Conservation (phyloP, 306 rosid genomes). For the Parietaria judaica region DNA sequence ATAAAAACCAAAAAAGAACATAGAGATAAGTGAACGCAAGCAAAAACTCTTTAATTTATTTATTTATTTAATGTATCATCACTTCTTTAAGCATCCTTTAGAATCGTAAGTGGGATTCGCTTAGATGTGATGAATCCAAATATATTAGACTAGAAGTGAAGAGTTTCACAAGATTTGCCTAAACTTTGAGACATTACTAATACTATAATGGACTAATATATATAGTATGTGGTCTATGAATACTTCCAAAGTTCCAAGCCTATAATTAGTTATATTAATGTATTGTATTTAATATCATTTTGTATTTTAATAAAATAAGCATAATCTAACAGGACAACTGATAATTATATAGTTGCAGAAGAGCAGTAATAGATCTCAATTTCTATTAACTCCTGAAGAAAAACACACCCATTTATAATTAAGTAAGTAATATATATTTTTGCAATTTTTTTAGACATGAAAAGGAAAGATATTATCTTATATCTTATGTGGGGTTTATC, state of each 20-base stretch:
- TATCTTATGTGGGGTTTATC: neutral
- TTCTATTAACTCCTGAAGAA: neutral
- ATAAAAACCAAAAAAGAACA: no score
- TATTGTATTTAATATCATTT: neutral
- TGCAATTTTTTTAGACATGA: neutral
- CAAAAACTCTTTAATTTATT: no score
- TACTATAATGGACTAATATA: neutral
- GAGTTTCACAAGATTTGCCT: neutral
- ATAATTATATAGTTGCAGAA: neutral
- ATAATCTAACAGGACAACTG: neutral
- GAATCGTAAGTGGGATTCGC: neutral
- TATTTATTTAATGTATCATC: neutral
- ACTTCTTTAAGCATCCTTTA: neutral
- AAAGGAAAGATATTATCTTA: neutral
- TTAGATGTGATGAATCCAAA: neutral
- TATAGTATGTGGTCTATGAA: neutral
- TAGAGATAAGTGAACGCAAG: no score
- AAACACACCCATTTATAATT: neutral
- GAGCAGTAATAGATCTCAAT: neutral
- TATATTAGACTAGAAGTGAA: neutral
- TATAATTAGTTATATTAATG: neutral
- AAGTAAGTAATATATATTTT: neutral
- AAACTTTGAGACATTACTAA: neutral
- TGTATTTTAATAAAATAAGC: neutral
- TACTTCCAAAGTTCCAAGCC: constrained; percentile 1